Conservation (phyloP, 1,139 yeast genomes). For the Hemisphaericaspora lyxosophila region DNA sequence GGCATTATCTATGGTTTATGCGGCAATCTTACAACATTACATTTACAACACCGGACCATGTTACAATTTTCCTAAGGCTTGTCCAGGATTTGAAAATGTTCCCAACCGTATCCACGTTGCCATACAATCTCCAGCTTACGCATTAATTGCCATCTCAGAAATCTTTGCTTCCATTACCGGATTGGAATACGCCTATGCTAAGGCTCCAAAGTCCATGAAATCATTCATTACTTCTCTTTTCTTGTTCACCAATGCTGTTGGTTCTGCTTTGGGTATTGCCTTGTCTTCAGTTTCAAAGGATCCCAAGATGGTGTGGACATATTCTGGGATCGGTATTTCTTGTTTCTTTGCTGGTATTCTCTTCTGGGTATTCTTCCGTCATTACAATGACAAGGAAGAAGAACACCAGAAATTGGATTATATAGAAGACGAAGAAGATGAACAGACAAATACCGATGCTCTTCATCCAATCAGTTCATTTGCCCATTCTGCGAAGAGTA, state of each 20-base stretch:
- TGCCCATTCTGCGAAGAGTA: constrained; percentile 22
- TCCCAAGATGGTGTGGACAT: constrained; percentile 68
- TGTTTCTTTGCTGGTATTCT: constrained; percentile 56
- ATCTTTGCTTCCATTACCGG: constrained; percentile 66
- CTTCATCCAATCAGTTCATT: constrained; percentile 23
- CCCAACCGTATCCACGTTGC: constrained; percentile 61
- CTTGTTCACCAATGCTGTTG: constrained; percentile 62
- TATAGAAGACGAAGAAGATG: constrained; percentile 19
- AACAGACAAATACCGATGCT: constrained; percentile 9
- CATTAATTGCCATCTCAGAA: constrained; percentile 59
- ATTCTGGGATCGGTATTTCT: constrained; percentile 60
- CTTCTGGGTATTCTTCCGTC: constrained; percentile 61
- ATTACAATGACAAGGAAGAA: constrained; percentile 58
- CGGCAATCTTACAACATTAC: constrained; percentile 74
- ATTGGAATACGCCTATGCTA: constrained; percentile 67
- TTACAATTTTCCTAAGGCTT: constrained; percentile 54
- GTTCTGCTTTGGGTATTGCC: constrained; percentile 72
- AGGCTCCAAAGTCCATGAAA: constrained; percentile 66
- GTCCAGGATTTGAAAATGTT: constrained; percentile 28
- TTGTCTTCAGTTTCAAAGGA: constrained; percentile 61
- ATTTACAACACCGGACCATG: constrained; percentile 77
- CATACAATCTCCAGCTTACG: constrained; percentile 60
- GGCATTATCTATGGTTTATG: constrained; percentile 68
- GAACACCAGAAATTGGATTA: constrained; percentile 56
- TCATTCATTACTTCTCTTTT: constrained; percentile 62